Base-by-base conservation (phyloP, 345 rosid genomes). In the Laguncularia racemosa region DNA sequence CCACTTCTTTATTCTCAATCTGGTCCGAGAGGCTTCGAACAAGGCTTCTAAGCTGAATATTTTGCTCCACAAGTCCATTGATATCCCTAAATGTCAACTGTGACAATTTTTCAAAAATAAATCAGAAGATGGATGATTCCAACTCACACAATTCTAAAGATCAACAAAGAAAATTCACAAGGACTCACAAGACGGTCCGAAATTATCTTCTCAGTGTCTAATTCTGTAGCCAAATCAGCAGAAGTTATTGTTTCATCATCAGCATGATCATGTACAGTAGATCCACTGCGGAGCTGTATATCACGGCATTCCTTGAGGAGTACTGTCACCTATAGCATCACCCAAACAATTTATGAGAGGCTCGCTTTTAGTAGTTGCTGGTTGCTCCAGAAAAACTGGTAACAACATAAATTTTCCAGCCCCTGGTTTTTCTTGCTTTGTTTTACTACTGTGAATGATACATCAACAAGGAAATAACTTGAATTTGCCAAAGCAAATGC, bases 301-400 rank as follows among this genome's bases (percentile, higher is more conserved):
- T 89, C 96, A 55, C 96, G 88, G 58, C 98, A 92, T 70, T 92
- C 98, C 81, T 89, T 92, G 46, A 92, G 83, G 51, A 92, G 96
- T 63, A 92, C 58, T 1, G 98, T 84, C 57, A 92, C 93, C 98
- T 92, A 73, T 33, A 66, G 38, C 54, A 66, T 62, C 40, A 63
- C 46, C 16, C 60, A 59, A 19, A 58, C 50, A 46, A 56, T 67
- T 57, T 26, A 18, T 28, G 12, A 53, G 16, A 33, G 40, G 40
- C 40, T 33, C 4, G 40, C 40, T 33, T 33, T 33, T 33, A 33
- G 6, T 7, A 33, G 40, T 1, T 51, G 23, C 16, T 18, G 9
- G 54, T 49, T 16, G 21, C n/a, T 26, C 43, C 11, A 52, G 20
- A 20, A 12, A 6, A 33, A 8, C 38, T 18, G 14, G 48, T 14